Evolutionary conservation across 2,329 filamentous ascomycete species (phyloP), one percentile per base, ranked within the genome.

Genomic region (Hymenoscyphus repandus): DNA sequence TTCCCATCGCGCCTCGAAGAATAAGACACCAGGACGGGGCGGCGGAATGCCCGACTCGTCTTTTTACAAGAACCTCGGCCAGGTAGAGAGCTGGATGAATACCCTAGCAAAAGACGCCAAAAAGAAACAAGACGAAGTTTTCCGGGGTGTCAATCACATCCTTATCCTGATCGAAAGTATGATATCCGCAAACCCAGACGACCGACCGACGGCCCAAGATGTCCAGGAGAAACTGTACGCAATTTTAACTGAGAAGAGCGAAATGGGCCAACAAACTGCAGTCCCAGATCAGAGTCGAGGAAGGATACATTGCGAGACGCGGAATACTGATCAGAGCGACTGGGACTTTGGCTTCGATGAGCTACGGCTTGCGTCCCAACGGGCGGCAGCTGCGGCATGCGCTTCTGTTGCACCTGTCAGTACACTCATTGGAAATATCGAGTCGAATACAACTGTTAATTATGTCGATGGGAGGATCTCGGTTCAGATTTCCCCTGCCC

Each of bases 21-120:
- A 85, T 64, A 83, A 82, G 63, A 77, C 59, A 9, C 57, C 62
- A 0, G 64, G 62, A 18, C 59, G 64, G 17, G 80, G 80, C 30
- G 81, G 80, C 11, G 82, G 80, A 5, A 76, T 84, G 1, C 63
- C 63, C 2, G 86, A 90, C 67, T 77, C 83, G 0, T 87, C 83
- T 0, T 90, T 87, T 66, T 86, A 90, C 66, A 78, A 79, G 56
- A 88, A 89, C 58, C 71, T 85, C 1, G 76, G 79, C 13, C 84
- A 86, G 65, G 76, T 89, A 2, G 79, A 85, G 55, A 74, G 73
- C 12, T 90, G 86, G 86, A 85, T 88, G 71, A 70, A 71, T 1
- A 68, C 68, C 2, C 69, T 88, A 4, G 78, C 79, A 31, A 79
- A 79, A 51, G 79, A 84, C n/a, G 80, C 79, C 7, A 46, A 66